Evolutionary conservation across 1,284 basidiomycete species (phyloP).

Genomic region (Irpex sp.): DNA sequence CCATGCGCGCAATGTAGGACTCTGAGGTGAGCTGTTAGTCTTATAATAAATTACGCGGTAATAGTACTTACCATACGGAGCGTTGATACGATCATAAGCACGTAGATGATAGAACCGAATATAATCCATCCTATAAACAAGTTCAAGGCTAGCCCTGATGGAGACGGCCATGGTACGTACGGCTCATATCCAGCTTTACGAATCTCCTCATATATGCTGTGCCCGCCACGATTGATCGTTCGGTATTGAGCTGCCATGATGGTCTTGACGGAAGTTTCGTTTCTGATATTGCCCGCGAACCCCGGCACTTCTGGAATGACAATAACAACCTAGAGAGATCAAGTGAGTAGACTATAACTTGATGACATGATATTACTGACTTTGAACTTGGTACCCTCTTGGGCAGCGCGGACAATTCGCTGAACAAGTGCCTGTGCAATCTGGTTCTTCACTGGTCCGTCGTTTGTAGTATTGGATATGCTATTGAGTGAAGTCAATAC

Average conservation of each 20-base stretch:
- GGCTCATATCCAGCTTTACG: conserved; percentile 80
- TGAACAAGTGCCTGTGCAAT: conserved; percentile 82
- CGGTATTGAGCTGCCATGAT: conserved; percentile 85
- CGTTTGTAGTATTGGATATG: conserved; percentile 69
- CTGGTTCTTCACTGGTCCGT: conserved; percentile 73
- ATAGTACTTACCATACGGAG: conserved; percentile 52
- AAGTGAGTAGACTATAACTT: neutral
- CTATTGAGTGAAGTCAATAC: conserved; percentile 33
- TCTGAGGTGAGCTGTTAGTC: conserved; percentile 25
- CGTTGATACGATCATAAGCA: conserved; percentile 89
- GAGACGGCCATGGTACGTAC: conserved; percentile 38
- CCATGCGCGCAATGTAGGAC: conserved; percentile 65
- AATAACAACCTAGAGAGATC: conserved; percentile 57
- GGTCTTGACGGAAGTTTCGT: conserved; percentile 64
- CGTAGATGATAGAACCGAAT: conserved; percentile 89
- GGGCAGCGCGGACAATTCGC: conserved; percentile 78
- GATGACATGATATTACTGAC: conserved; percentile 28
- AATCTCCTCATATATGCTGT: conserved; percentile 83
- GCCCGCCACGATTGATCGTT: conserved; percentile 85
- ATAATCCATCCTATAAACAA: conserved; percentile 58
- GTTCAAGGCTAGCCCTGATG: neutral
- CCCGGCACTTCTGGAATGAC: conserved; percentile 82
- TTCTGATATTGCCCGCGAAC: conserved; percentile 80
- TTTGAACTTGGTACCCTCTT: conserved; percentile 75
- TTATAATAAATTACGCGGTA: neutral